phyloP scores from a whole-genome alignment of 176 grass and related monocot species.

The Paspalum vaginatum region DNA sequence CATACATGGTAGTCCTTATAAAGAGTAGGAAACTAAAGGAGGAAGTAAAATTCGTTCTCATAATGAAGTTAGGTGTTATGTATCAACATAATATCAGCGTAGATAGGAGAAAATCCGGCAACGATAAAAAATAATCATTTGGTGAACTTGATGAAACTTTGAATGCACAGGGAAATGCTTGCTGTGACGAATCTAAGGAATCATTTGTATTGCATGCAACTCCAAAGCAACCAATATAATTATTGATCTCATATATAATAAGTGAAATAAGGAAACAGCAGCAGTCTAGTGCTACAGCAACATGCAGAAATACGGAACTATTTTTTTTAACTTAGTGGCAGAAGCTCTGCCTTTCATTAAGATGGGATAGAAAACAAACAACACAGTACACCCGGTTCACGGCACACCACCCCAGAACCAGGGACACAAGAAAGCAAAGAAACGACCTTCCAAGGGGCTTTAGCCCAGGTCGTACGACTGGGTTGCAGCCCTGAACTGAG shows the following conservation, averaged over 20 bases:
- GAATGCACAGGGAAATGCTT: slow-evolving; percentile 6
- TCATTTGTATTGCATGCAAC: slow-evolving; percentile 25
- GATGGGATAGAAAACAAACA: no score
- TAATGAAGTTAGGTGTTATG: neutral
- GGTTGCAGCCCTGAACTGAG: no score
- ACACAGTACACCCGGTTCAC: no score
- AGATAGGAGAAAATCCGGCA: slow-evolving; percentile 26
- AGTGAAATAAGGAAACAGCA: slow-evolving; percentile 59
- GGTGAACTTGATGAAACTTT: neutral
- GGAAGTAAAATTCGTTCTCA: slow-evolving; percentile 25
- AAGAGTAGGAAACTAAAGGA: slow-evolving; percentile 9
- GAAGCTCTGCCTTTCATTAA: no score
- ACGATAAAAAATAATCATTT: slow-evolving; percentile 24
- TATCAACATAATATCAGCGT: neutral
- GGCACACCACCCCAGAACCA: no score
- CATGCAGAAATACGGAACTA: slow-evolving; percentile 68
- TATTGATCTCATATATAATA: slow-evolving; percentile 26
- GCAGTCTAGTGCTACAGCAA: slow-evolving; percentile 51
- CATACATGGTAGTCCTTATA: slow-evolving; percentile 7
- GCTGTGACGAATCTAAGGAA: slow-evolving; percentile 28
- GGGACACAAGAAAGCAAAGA: no score
- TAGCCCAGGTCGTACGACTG: no score
- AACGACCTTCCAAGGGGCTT: no score
- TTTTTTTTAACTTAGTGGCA: no score
- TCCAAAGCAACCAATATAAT: neutral